phyloP scores from a whole-genome alignment of 345 rosid genomes.

The Draba incana region DNA sequence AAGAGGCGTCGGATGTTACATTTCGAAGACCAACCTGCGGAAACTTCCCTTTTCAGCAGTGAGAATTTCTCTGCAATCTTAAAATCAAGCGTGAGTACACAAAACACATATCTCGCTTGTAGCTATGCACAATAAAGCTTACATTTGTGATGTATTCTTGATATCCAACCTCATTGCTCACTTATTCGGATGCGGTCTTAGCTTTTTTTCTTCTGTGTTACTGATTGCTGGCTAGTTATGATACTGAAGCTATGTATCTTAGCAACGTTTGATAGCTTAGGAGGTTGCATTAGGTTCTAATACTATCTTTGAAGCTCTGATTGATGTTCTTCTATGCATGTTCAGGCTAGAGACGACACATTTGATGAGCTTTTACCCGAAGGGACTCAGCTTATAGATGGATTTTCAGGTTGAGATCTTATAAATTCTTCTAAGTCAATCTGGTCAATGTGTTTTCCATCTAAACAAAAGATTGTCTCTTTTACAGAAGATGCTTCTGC shows the following conservation, averaged over 20 bases:
- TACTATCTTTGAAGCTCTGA: neutral
- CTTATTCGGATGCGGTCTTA: neutral
- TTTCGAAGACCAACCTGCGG: slow-evolving; percentile 59
- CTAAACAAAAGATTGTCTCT: slow-evolving; percentile 16
- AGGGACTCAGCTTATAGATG: slow-evolving; percentile 56
- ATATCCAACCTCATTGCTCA: slow-evolving; percentile 2
- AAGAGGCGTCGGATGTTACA: slow-evolving; percentile 95
- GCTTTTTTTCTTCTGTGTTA: neutral
- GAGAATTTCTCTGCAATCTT: slow-evolving; percentile 69
- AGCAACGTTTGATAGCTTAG: too few species aligned
- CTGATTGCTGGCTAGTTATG: neutral
- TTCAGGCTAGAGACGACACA: slow-evolving; percentile 66
- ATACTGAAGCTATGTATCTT: too few species aligned
- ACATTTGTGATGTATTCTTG: neutral
- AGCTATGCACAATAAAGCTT: neutral
- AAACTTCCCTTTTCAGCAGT: slow-evolving; percentile 58
- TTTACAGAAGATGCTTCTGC: slow-evolving; percentile 52
- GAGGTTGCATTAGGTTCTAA: too few species aligned
- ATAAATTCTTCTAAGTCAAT: slow-evolving; percentile 5
- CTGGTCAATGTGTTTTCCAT: slow-evolving; percentile 20
- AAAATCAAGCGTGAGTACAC: slow-evolving; percentile 62
- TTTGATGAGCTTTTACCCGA: slow-evolving; percentile 63
- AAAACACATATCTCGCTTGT: slow-evolving; percentile 8
- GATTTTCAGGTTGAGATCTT: slow-evolving; percentile 68
- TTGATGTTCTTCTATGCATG: slow-evolving; percentile 30